These are phyloP conservation scores for Colletotrichum eleusines DNA, from an alignment of 2,329 filamentous ascomycete genomes.

Conservation along the genomic window DNA sequence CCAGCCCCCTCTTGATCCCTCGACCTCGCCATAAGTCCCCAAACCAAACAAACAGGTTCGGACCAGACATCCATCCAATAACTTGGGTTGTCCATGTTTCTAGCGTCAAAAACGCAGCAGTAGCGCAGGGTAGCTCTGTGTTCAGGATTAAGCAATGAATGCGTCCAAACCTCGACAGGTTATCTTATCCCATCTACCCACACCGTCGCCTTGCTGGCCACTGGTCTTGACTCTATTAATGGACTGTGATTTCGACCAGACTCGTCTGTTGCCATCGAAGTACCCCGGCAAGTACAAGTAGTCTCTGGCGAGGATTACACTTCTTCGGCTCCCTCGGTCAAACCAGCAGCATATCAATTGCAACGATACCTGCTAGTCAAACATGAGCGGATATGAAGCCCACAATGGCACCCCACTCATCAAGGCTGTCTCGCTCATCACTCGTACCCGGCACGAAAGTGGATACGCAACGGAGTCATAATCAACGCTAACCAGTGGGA, in stretches of 20 bases:
- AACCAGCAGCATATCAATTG: conserved; percentile 30
- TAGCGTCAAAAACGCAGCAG: not conserved
- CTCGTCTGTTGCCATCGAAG: conserved; percentile 32
- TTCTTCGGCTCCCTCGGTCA: conserved; percentile 26
- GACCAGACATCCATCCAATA: not conserved
- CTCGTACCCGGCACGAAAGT: conserved; percentile 14
- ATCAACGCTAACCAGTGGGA: conserved; percentile 22
- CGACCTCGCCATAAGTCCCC: conserved; percentile 20
- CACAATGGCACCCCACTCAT: conserved; percentile 14
- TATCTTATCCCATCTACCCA: conserved; percentile 15
- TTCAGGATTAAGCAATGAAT: conserved; percentile 33
- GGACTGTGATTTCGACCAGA: conserved; percentile 10
- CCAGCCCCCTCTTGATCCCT: conserved; percentile 2
- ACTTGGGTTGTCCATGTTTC: conserved; percentile 22
- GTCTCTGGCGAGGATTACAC: conserved; percentile 9
- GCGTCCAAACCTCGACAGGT: conserved; percentile 15
- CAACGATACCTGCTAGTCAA: conserved; percentile 36
- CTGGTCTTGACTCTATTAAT: conserved; percentile 32
- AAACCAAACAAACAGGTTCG: conserved; percentile 21
- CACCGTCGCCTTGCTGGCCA: not conserved
- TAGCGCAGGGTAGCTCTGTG: conserved; percentile 14
- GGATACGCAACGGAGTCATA: conserved; percentile 25
- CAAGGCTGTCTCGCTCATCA: conserved; percentile 25
- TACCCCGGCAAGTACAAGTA: conserved; percentile 19
- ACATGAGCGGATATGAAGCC: conserved; percentile 27